Percentiles rank a stretch among this genome's conserved stretches.
Conservation (phyloP, 116 monocot species). For the Zostera marina region DNA sequence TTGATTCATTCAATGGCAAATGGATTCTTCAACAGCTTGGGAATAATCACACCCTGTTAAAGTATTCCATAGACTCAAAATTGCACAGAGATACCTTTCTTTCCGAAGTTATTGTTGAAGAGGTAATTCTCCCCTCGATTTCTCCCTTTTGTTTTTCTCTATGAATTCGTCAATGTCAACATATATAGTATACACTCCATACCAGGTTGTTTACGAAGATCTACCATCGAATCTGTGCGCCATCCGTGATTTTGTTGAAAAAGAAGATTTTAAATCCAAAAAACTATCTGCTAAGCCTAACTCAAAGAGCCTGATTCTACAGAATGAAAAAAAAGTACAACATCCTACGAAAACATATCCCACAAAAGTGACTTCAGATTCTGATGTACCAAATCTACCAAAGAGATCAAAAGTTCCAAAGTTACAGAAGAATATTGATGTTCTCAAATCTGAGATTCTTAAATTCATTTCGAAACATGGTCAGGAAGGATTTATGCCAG, state of each 20-base stretch:
- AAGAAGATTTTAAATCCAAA: slow-evolving; percentile 6
- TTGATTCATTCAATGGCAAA: slow-evolving; percentile 76
- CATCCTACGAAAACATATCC: background rate
- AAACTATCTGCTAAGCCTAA: background rate
- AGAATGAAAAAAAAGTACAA: background rate
- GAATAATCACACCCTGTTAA: slow-evolving; percentile 66
- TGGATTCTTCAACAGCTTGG: slow-evolving; percentile 92
- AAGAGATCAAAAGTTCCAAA: slow-evolving; percentile 77
- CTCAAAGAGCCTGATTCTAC: background rate
- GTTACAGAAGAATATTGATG: slow-evolving; percentile 66
- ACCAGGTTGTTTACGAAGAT: slow-evolving; percentile 92
- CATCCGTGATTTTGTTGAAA: slow-evolving; percentile 85
- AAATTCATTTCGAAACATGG: slow-evolving; percentile 58
- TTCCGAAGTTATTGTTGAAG: slow-evolving; percentile 84
- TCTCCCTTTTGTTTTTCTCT: background rate
- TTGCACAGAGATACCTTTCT: slow-evolving; percentile 71
- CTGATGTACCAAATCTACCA: slow-evolving; percentile 1
- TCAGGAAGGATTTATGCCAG: slow-evolving; percentile 92
- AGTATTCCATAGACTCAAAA: slow-evolving; percentile 85
- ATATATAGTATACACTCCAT: too few species aligned
- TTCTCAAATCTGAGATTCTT: slow-evolving; percentile 68
- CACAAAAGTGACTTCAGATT: background rate
- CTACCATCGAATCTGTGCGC: slow-evolving; percentile 94
- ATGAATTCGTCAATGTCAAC: background rate
- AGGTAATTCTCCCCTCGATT: slow-evolving; percentile 25